phyloP scores from a whole-genome alignment of 768 basidiomycete species.

The Hebeloma cylindrosporum region DNA sequence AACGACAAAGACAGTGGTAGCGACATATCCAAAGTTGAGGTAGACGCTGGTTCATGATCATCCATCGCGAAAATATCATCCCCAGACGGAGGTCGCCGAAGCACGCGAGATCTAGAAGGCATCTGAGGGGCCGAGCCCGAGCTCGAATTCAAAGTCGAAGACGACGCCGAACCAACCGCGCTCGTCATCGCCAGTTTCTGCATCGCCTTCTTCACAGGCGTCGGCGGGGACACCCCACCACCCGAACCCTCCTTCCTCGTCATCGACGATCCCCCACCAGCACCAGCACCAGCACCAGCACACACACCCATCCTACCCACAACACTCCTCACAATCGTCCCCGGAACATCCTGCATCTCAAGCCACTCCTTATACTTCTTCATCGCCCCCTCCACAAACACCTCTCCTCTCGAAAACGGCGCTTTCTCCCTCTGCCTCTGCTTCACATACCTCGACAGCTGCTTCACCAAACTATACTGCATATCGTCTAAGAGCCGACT shows the following conservation, averaged over 20 bases:
- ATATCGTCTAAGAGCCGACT: constrained; percentile 77
- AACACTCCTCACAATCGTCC: constrained; percentile 46
- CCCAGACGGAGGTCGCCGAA: constrained; percentile 38
- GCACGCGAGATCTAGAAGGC: constrained; percentile 12
- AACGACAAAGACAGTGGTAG: too few species aligned
- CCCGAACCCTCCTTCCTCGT: constrained; percentile 16
- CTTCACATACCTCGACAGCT: constrained; percentile 60
- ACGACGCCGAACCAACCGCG: too few species aligned
- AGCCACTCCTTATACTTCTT: constrained; percentile 72
- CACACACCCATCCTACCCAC: too few species aligned
- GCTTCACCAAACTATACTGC: constrained; percentile 58
- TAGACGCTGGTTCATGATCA: constrained; percentile 46
- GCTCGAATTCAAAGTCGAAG: background rate
- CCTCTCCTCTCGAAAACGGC: constrained; percentile 60
- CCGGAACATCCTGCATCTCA: constrained; percentile 63
- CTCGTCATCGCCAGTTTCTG: constrained; percentile 4
- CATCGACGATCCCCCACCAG: constrained; percentile 1
- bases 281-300: constrained; percentile 15
- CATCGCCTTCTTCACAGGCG: constrained; percentile 19
- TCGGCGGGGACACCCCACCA: constrained; percentile 18
- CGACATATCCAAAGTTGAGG: too few species aligned
- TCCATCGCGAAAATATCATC: constrained; percentile 88
- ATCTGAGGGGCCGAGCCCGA: constrained; percentile 25
- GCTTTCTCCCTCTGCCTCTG: constrained; percentile 63
- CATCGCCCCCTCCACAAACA: constrained; percentile 54